phyloP scores from a whole-genome alignment of 768 basidiomycete species.

The Auriscalpium microsporum region DNA sequence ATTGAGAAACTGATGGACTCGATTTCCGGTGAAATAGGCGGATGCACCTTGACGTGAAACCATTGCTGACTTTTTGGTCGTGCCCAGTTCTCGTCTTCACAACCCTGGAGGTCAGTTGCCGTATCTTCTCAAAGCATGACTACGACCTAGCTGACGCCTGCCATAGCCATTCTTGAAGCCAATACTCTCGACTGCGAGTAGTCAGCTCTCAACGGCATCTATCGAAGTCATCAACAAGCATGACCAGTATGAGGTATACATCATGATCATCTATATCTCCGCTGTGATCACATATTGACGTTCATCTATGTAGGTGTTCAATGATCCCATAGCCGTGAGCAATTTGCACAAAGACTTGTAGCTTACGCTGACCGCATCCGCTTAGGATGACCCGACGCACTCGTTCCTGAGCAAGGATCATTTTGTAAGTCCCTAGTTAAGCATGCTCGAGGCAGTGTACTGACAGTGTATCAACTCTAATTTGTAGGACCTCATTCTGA shows the following conservation, averaged over 20 bases:
- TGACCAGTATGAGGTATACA: conserved; percentile 67
- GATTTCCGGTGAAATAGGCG: conserved; percentile 39
- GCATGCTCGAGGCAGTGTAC: too few relatives aligned
- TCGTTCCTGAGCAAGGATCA: conserved; percentile 87
- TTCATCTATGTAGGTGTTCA: conserved; percentile 44
- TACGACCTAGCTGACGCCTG: neutral
- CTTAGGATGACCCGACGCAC: conserved; percentile 77
- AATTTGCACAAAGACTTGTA: neutral
- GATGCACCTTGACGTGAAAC: neutral
- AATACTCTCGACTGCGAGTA: conserved; percentile 60
- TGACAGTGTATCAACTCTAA: too few relatives aligned
- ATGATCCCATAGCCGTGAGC: conserved; percentile 68
- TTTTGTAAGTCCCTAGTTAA: conserved; percentile 46
- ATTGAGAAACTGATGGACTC: conserved; percentile 75
- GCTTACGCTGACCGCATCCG: neutral
- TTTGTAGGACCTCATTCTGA: conserved; percentile 65
- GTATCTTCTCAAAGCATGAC: neutral
- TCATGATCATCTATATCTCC: neutral
- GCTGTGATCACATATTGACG: too few relatives aligned
- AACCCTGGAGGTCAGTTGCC: conserved; percentile 60
- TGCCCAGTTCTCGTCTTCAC: conserved; percentile 68
- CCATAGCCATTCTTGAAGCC: conserved; percentile 75
- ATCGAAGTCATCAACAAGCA: conserved; percentile 70
- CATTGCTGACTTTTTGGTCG: neutral
- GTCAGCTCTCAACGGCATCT: conserved; percentile 52